Evolutionary conservation across 371 early-diverging fungal species (phyloP), one percentile per base, ranked within the genome.

Genomic region (Basidiobolus meristosporus): DNA sequence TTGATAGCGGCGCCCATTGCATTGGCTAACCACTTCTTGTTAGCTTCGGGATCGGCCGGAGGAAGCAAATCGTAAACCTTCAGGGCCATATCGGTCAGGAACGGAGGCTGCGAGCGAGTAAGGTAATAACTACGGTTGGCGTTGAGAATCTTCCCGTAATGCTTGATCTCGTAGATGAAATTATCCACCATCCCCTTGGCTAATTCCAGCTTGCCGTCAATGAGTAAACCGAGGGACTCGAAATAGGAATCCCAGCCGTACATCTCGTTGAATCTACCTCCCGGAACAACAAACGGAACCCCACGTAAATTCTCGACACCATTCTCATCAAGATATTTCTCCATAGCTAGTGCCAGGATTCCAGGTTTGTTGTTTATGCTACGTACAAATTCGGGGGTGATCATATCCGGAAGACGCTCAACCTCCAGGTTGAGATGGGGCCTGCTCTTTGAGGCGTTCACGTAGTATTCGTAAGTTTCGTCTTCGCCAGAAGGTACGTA

Each of bases 241-340:
- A 97, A 97, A 52, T 92, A 93, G 19, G 81, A 79, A 52, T 97
- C 96, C 97, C 96, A 95, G 0, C 96, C 95, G 53, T 97, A 97
- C 85, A 90, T 90, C 61, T 97, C 98, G 55, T 95, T 97, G 62
- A 95, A 97, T 0, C 98, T 68, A 3, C 98, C 98, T 22, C 98
- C 98, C 1, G 96, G 98, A 0, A 97, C 96, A 6, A 90, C 86
- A 56, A 93, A 97, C 0, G 90, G 90, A 11, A 82, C 77, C 3
- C 91, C 91, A 7, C 58, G 57, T 36, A 74, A 53, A 0, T 56
- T 62, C 12, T 52, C 48, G 3, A 59, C 56, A 1, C 75, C 77
- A 30, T 63, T 54, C 26, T 63, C 65, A 19, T 66, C 70, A 35
- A 54, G 41, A 14, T 43, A 39, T 42, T 62, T 67, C 26, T 76